Percentiles rank a stretch among this genome's conserved stretches.
Conservation (phyloP, 208 protist genomes). For the Porcisia hertigi region DNA sequence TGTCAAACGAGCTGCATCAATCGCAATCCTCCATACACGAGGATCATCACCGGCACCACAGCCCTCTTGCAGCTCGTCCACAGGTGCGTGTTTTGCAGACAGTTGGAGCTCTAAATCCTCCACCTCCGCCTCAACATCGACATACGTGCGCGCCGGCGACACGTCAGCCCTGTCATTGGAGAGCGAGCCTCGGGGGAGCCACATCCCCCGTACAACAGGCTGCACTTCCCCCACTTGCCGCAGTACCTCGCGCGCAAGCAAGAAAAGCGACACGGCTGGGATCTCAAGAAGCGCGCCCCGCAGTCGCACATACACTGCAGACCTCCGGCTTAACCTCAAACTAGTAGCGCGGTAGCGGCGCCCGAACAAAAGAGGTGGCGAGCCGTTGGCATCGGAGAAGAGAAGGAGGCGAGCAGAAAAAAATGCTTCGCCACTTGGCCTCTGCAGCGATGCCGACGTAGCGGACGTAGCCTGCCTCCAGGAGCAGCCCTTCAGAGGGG, state of each 20-base stretch:
- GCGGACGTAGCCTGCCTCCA: background rate
- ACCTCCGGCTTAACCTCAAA: conserved; percentile 16
- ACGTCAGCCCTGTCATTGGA: background rate
- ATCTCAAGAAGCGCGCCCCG: conserved; percentile 8
- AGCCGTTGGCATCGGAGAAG: background rate
- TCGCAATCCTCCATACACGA: conserved; percentile 9
- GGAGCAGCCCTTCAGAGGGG: background rate
- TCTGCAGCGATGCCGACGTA: background rate
- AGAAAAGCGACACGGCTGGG: conserved; percentile 15
- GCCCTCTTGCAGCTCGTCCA: background rate
- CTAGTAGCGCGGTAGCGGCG: conserved; percentile 17
- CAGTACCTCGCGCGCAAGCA: conserved; percentile 11
- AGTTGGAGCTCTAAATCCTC: conserved; percentile 8
- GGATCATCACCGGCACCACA: background rate
- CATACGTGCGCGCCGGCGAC: conserved; percentile 16
- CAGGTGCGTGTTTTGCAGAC: background rate
- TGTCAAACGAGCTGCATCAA: conserved; percentile 1
- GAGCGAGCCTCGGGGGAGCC: background rate
- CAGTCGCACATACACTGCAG: conserved; percentile 9
- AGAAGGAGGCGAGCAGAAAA: conserved; percentile 10
- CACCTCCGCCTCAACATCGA: conserved; percentile 17
- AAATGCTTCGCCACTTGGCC: conserved; percentile 1
- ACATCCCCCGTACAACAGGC: background rate
- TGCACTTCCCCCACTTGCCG: conserved; percentile 14
- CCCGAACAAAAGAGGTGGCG: conserved; percentile 13